Base-by-base conservation (phyloP, 805 yeast genomes). In the Ogataea henricii region DNA sequence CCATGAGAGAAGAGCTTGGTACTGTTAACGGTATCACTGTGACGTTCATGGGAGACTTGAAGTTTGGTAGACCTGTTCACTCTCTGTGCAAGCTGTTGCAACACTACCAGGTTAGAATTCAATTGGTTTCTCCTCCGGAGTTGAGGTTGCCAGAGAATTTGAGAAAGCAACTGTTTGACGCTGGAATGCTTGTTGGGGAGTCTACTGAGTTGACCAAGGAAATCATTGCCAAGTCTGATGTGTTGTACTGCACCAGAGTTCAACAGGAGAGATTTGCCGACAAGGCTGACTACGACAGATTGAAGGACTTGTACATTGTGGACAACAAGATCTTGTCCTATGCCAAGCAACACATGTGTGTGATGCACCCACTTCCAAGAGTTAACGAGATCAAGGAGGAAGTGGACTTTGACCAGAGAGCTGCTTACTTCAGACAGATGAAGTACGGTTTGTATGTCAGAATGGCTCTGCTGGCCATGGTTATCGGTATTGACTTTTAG, bases 341-440 rank as follows among this genome's bases (percentile, higher is more conserved):
- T 69, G 98, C 99, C 60, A 94, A 95, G 75, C 90, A 89, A 69
- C 97, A 94, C 73, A 94, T 94, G 98, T 89, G 97, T 70, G 87
- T 94, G 55, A 86, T 94, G 96, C 99, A 94, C 69, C 99, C 99
- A 68, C 81, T 94, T 62, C 99, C 99, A 67, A 87, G 99, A 72
- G 91, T 89, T 56, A 86, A 83, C 63, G 99, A 94, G 74, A 92
- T 94, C 60, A 87, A 87, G 64, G 98, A 91, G 73, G 99, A 94
- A 75, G 98, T 94, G 63, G 99, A 94, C 70, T 94, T 92, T 66
- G 99, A 94, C 72, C 97, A 92, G 71, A 87, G 99, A 71, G 98
- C 99, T 56, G 98, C 99, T 50, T 94, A 94, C 77, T 94, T 94
- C 80, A 87, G 99, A 82, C 98, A 94, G 78, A 94, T 94, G 99